Evolutionary conservation across 148 eudicot species (phyloP), one percentile per base, ranked within the genome.

Genomic region (Arbutus unedo): DNA sequence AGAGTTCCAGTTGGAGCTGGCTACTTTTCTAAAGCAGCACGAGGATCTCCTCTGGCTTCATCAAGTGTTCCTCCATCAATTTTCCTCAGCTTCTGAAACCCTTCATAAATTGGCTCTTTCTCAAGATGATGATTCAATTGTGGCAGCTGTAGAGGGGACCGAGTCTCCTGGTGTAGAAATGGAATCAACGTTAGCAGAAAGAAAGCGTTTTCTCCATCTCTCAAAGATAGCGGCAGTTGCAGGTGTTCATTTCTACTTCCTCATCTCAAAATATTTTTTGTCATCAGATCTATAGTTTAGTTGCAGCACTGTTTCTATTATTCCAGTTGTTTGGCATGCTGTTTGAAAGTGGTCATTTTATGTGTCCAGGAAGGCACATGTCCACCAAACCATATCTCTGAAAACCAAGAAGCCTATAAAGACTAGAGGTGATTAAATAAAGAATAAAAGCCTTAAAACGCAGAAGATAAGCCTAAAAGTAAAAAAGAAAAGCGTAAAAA

Each of bases 201-300:
- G 98, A 86, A 94, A 89, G 83, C 93, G 93, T 62, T 82, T 93
- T 85, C 89, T 96, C 82, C 87, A 90, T 79, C 95, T 96, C 55
- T 92, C 99, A 62, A 96, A 94, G 89, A 92, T 96, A 84, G 96
- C 99, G 87, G 94, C 97, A 57, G 79, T 87, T 80, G 98, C 99
- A 93, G 99, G 99, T 96, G 86, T 80, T 82, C 11, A 83, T 72
- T 76, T 72, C 11, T 53, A 64, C 43, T 73, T 45, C 66, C 6
- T 62, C 49, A 75, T 47, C n/a, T 15, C 75, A 41, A 73, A 47
- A 55, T 0, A 4, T 23, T 59, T 38, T 21, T 55, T 41, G 43
- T 56, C 45, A 23, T 67, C 59, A n/a, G 60, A 77, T 76, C 5
- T 60, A 64, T 16, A 47, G n/a, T 31, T 31, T 31, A 31, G 38